A percentile compares a stretch with the other conserved stretches of the same genome.
Conservation (phyloP, 208 protist genomes). For the Crithidia fasciculata region DNA sequence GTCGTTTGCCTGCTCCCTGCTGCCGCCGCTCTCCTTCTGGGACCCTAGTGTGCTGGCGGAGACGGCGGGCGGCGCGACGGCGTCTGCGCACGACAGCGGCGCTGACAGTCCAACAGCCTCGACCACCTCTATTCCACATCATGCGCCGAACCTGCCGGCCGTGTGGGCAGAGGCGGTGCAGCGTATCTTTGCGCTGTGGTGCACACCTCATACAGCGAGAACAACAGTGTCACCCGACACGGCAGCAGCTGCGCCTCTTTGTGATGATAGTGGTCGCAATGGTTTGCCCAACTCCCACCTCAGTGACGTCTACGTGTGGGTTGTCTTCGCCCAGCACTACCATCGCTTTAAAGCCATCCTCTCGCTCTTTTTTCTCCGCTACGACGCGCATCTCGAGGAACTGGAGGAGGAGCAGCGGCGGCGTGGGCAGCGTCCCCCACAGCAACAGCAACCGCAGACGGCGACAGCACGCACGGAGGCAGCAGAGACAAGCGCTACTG, state of each 20-base stretch:
- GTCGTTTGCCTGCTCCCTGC: conserved; percentile 21
- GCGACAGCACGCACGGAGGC: neutral
- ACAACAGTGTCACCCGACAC: neutral
- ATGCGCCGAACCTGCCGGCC: conserved; percentile 13
- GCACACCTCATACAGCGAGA: neutral
- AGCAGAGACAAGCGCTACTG: neutral
- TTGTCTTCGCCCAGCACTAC: conserved; percentile 58
- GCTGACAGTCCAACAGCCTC: neutral
- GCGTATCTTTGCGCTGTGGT: conserved; percentile 27
- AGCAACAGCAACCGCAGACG: neutral
- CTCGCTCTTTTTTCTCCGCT: conserved; percentile 44
- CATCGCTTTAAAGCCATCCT: conserved; percentile 56
- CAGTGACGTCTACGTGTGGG: conserved; percentile 22
- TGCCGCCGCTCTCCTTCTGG: conserved; percentile 25
- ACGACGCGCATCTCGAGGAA: conserved; percentile 30
- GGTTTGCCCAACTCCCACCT: neutral
- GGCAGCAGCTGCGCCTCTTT: neutral
- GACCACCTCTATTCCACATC: neutral
- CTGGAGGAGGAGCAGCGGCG: conserved; percentile 25
- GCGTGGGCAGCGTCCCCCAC: neutral
- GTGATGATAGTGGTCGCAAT: neutral
- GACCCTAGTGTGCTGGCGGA: conserved; percentile 12
- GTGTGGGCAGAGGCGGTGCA: conserved; percentile 30
- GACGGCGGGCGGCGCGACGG: neutral
- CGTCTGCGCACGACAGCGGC: neutral